phyloP scores from a whole-genome alignment of 495 filamentous ascomycete genomes.

The Aspergillus hancockii region DNA sequence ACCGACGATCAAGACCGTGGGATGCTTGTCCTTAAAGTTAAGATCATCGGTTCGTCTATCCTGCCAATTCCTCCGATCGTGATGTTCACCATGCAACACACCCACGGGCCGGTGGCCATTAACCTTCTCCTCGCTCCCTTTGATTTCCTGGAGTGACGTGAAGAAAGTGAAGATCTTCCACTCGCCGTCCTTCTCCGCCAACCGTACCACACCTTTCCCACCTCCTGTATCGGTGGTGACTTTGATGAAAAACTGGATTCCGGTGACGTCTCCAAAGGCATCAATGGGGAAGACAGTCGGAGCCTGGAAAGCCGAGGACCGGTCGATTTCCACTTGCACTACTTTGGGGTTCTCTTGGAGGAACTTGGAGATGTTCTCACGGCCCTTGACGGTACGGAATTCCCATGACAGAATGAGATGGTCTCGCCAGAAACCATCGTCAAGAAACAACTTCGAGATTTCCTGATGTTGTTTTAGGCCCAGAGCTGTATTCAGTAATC shows the following conservation, averaged over 20 bases:
- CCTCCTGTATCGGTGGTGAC: constrained; percentile 49
- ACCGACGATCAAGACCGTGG: constrained; percentile 70
- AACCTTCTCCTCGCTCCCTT: constrained; percentile 47
- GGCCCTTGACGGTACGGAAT: constrained; percentile 55
- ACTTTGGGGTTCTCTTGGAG: constrained; percentile 42
- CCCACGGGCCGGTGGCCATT: constrained; percentile 40
- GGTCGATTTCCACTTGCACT: constrained; percentile 50
- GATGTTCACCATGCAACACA: constrained; percentile 54
- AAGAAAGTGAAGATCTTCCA: constrained; percentile 70
- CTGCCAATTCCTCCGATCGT: constrained; percentile 62
- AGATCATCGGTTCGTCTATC: constrained; percentile 58
- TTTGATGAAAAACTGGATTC: constrained; percentile 53
- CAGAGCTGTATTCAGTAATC: constrained; percentile 51
- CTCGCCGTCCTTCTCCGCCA: constrained; percentile 48
- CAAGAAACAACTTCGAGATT: constrained; percentile 44
- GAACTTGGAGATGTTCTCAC: constrained; percentile 49
- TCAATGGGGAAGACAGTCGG: constrained; percentile 54
- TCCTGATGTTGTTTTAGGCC: constrained; percentile 31
- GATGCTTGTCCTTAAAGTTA: constrained; percentile 55
- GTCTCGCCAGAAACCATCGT: constrained; percentile 48
- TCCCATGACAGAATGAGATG: constrained; percentile 45
- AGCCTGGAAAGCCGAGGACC: constrained; percentile 39
- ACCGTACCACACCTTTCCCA: constrained; percentile 56
- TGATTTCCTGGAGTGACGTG: constrained; percentile 53
- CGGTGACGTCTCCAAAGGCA: constrained; percentile 48